Evolutionary conservation across 768 basidiomycete genomes (phyloP).

Genomic region (Boletus patriciae): DNA sequence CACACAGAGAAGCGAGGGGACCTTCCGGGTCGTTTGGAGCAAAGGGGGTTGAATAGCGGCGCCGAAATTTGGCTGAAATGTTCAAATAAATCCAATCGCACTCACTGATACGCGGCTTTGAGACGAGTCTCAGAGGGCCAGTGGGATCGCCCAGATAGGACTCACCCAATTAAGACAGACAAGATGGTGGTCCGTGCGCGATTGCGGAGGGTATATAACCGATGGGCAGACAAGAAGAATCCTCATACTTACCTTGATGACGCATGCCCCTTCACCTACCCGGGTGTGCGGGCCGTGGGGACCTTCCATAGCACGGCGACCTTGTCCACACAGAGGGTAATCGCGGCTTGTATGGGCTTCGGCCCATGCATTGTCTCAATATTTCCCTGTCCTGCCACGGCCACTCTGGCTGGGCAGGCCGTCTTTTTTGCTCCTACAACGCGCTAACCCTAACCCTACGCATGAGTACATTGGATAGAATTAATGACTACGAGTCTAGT

Average conservation of each 20-base stretch:
- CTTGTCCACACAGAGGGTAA: conserved; percentile 49
- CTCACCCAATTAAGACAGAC: background rate
- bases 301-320: conserved; percentile 57
- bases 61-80: no score
- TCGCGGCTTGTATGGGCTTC: conserved; percentile 54
- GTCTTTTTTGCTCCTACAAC: conserved; percentile 26
- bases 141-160: no score
- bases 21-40: background rate
- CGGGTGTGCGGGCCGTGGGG: conserved; percentile 56
- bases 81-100: no score
- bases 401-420: conserved; percentile 53
- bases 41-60: background rate
- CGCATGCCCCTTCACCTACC: conserved; percentile 50
- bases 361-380: conserved; percentile 78
- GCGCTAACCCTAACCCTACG: conserved; percentile 33
- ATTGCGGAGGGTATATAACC: conserved; percentile 11
- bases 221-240: fast-evolving
- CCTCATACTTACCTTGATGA: conserved; percentile 65
- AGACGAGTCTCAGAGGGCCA: no score
- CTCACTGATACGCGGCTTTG: no score
- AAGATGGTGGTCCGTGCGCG: conserved; percentile 29
- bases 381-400: conserved; percentile 72
- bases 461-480: background rate
- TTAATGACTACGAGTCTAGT: background rate
- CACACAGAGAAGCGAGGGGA: background rate